Evolutionary conservation across 2,329 filamentous ascomycete genomes (phyloP).

Genomic region (Chaetothyriales sp.): DNA sequence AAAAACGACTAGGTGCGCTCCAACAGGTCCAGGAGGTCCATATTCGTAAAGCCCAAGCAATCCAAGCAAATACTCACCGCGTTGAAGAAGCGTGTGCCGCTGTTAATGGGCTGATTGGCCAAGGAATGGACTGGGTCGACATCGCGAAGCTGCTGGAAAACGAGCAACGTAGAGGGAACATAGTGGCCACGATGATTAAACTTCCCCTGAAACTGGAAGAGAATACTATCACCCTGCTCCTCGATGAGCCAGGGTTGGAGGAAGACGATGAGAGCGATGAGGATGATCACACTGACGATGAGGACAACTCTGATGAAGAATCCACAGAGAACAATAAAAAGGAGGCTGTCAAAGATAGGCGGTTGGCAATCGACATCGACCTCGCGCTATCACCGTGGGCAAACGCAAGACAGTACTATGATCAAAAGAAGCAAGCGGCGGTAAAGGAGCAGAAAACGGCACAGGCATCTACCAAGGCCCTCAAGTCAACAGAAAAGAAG

Average conservation of each 20-base stretch:
- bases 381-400: conserved; percentile 69
- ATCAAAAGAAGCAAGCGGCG: conserved; percentile 68
- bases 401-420: conserved; percentile 84
- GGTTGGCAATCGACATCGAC: conserved; percentile 67
- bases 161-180: conserved; percentile 65
- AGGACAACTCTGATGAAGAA: conserved; percentile 29
- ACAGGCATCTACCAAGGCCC: conserved; percentile 62
- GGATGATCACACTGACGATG: conserved; percentile 33
- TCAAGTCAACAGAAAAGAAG: conserved; percentile 83
- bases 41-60: conserved; percentile 72
- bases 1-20: conserved; percentile 67
- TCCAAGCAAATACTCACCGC: conserved; percentile 76
- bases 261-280: conserved; percentile 48
- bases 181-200: conserved; percentile 74
- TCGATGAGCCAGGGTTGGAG: conserved; percentile 55
- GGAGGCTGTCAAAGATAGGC: conserved; percentile 21
- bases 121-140: conserved; percentile 96
- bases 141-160: conserved; percentile 77
- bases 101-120: conserved; percentile 75
- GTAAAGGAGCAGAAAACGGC: conserved; percentile 78
- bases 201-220: conserved; percentile 80
- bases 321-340: conserved; percentile 14
- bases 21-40: conserved; percentile 71
- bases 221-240: conserved; percentile 65
- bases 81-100: conserved; percentile 88